phyloP scores from a whole-genome alignment of 2,329 filamentous ascomycete genomes.

The Colletotrichum musae region DNA sequence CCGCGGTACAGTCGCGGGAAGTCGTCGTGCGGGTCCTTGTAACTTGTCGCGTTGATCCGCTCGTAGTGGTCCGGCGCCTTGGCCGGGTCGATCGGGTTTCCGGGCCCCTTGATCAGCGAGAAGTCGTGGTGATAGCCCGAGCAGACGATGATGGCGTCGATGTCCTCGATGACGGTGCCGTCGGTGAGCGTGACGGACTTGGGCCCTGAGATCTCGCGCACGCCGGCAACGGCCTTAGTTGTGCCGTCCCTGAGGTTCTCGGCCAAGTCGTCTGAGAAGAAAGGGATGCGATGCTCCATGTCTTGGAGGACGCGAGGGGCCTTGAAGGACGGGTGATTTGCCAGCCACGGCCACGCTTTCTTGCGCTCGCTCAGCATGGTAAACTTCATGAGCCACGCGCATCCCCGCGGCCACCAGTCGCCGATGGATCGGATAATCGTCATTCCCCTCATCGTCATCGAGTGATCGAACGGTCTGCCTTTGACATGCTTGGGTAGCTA shows the following conservation, averaged over 20 bases:
- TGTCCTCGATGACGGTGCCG: constrained; percentile 49
- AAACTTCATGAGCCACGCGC: constrained; percentile 11
- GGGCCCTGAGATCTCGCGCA: constrained; percentile 49
- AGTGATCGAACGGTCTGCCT: constrained; percentile 35
- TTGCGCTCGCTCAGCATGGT: constrained; percentile 4
- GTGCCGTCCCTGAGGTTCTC: constrained; percentile 46
- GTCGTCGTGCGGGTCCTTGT: constrained; percentile 43
- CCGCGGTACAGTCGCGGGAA: constrained; percentile 50
- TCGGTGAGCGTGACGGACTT: constrained; percentile 48
- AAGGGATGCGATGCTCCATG: constrained; percentile 46
- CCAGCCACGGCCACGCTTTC: constrained; percentile 35
- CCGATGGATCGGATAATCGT: constrained; percentile 25
- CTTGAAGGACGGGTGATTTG: constrained; percentile 28
- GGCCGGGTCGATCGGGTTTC: constrained; percentile 46
- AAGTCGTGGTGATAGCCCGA: constrained; percentile 51
- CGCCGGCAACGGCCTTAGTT: constrained; percentile 46
- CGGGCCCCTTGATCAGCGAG: constrained; percentile 47
- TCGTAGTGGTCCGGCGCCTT: constrained; percentile 47
- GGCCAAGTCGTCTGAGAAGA: constrained; percentile 49
- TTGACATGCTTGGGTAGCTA: constrained; percentile 27
- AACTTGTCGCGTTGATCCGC: constrained; percentile 43
- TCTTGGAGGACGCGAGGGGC: constrained; percentile 12
- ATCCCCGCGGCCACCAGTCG: constrained; percentile 1
- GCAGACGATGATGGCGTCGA: constrained; percentile 52
- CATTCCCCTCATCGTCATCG: constrained; percentile 11